A percentile compares a stretch with the other conserved stretches of the same genome.
These are phyloP conservation scores for Ilex asprella DNA, from an alignment of 257 asterid genomes.

Conservation along the genomic window DNA sequence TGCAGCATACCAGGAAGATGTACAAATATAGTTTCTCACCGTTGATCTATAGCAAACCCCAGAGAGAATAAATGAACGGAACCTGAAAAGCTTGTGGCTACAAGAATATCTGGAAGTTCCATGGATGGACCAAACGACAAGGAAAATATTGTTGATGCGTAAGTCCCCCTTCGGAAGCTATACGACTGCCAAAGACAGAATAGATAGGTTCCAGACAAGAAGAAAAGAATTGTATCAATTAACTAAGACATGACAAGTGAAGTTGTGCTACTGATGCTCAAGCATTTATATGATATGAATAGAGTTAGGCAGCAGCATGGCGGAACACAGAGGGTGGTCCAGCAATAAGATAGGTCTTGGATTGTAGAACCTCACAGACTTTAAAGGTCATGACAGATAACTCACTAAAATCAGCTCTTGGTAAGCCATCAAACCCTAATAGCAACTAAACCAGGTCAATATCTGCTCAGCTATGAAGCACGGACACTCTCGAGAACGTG, in stretches of 20 bases:
- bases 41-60: constrained; percentile 50
- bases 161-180: constrained; percentile 96
- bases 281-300: too few relatives aligned
- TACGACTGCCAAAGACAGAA: constrained; percentile 58
- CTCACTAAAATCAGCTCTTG: too few relatives aligned
- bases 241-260: neutral
- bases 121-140: constrained; percentile 76
- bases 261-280: neutral
- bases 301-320: too few relatives aligned
- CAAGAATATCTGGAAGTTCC: constrained; percentile 77
- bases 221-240: constrained; percentile 7
- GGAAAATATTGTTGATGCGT: constrained; percentile 75
- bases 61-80: constrained; percentile 74
- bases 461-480: too few relatives aligned
- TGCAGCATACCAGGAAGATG: constrained; percentile 9
- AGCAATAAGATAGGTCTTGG: too few relatives aligned
- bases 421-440: too few relatives aligned
- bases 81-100: constrained; percentile 93
- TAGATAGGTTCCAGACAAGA: constrained; percentile 21
- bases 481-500: too few relatives aligned
- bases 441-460: too few relatives aligned
- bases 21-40: constrained; percentile 35
- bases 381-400: too few relatives aligned
- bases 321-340: too few relatives aligned
- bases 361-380: too few relatives aligned